These are phyloP conservation scores for Yamadazyma nakazawae DNA, from an alignment of 805 yeast species.

Conservation along the genomic window DNA sequence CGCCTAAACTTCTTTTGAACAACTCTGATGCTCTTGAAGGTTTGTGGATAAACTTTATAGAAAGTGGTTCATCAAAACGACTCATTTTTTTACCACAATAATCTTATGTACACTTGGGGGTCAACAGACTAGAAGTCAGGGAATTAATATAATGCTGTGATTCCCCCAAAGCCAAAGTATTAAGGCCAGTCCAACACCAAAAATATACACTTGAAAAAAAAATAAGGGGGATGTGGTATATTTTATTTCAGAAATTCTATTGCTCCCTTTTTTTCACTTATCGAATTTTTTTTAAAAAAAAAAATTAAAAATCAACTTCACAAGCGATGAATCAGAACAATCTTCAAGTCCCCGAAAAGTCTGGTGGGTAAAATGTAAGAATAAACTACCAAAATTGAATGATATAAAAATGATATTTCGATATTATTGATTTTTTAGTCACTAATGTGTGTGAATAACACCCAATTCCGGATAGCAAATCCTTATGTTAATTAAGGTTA, in stretches of 20 bases:
- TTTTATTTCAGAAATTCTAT: constrained; percentile 2
- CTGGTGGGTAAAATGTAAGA: too few relatives aligned
- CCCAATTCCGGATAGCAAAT: too few relatives aligned
- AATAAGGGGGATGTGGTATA: constrained; percentile 2
- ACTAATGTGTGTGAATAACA: too few relatives aligned
- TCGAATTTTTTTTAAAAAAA: background rate
- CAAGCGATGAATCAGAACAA: background rate
- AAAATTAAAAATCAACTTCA: constrained; percentile 3
- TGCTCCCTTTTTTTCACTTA: constrained; percentile 8
- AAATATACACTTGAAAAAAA: background rate
- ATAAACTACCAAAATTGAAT: too few relatives aligned
- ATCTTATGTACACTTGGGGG: background rate
- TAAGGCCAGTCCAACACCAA: background rate
- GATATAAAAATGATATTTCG: too few relatives aligned
- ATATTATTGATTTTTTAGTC: too few relatives aligned
- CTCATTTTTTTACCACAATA: background rate
- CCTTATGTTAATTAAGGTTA: too few relatives aligned
- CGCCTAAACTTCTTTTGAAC: constrained; percentile 16
- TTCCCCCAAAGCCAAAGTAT: constrained; percentile 1
- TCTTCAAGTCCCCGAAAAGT: background rate
- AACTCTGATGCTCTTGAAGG: constrained; percentile 34
- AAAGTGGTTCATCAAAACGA: constrained; percentile 17
- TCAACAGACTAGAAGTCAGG: background rate
- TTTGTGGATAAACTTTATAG: constrained; percentile 37
- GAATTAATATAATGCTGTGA: background rate